Percentiles rank a stretch among this genome's conserved stretches.
Conservation (phyloP, 75 land plant species). For the Selaginella tamariscina region DNA sequence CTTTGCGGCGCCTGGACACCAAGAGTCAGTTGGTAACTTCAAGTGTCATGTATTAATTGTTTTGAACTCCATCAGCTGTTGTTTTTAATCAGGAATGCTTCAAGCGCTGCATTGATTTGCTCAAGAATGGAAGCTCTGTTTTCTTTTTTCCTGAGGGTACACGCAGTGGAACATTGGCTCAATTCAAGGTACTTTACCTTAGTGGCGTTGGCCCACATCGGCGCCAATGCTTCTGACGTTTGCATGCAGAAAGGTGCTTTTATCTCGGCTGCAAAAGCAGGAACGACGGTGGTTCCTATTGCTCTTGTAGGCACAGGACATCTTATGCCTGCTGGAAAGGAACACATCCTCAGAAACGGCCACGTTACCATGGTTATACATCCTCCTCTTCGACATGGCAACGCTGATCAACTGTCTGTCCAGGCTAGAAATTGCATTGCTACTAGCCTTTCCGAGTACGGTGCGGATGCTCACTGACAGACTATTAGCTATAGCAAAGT, state of each 20-base stretch:
- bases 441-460: no score
- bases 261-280: constrained; percentile 67
- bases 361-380: constrained; percentile 67
- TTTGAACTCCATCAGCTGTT: background rate
- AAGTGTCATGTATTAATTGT: no score
- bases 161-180: constrained; percentile 69
- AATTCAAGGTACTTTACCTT: constrained; percentile 70
- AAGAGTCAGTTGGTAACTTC: constrained; percentile 95
- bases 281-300: constrained; percentile 83
- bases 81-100: constrained; percentile 56
- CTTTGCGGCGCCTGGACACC: constrained; percentile 82
- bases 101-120: constrained; percentile 54
- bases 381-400: constrained; percentile 47
- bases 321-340: constrained; percentile 86
- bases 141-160: constrained; percentile 98
- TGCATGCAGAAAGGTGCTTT: constrained; percentile 87
- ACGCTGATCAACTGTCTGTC: constrained; percentile 52
- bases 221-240: constrained; percentile 7
- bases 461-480: background rate
- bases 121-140: constrained; percentile 75
- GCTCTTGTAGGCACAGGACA: constrained; percentile 75
- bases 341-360: constrained; percentile 48
- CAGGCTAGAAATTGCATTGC: constrained; percentile 57
- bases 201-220: background rate
- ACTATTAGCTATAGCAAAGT: background rate